phyloP scores from a whole-genome alignment of 2,329 filamentous ascomycete species.

The Ophiostoma tasmaniense region DNA sequence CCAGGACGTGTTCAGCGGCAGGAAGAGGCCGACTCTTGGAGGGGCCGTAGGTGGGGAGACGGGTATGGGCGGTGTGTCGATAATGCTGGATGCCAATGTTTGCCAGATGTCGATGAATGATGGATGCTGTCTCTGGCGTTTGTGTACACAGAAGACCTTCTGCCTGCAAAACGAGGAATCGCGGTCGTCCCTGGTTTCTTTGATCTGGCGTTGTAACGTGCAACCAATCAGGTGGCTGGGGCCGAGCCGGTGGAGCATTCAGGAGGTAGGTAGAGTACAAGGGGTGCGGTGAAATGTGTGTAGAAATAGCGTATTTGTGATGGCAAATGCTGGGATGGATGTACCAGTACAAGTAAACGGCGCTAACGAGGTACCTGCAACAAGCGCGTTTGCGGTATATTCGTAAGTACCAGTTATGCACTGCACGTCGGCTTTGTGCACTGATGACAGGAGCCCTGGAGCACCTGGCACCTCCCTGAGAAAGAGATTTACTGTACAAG shows the following conservation, averaged over 20 bases:
- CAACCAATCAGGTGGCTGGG: constrained; percentile 25
- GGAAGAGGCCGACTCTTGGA: not conserved
- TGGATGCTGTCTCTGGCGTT: constrained; percentile 5
- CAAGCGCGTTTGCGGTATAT: constrained; percentile 5
- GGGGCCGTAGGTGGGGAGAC: constrained; percentile 8
- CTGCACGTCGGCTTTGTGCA: not conserved
- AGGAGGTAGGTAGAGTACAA: constrained; percentile 9
- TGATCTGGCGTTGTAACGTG: constrained; percentile 11
- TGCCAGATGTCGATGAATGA: not conserved
- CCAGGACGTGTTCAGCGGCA: constrained; percentile 8
- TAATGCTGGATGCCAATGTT: not conserved
- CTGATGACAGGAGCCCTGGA: not conserved
- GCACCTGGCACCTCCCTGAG: not conserved
- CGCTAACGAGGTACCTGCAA: not conserved
- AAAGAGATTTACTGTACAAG: not conserved
- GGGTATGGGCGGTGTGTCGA: not conserved
- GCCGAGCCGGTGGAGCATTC: constrained; percentile 20
- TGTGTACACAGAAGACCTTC: not conserved
- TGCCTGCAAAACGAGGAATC: constrained; percentile 18
- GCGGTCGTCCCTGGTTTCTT: constrained; percentile 14
- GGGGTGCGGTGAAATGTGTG: not conserved
- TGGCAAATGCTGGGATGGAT: not conserved
- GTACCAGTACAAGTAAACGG: not conserved
- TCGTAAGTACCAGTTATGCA: not conserved
- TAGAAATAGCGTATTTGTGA: not conserved